Base-by-base conservation (phyloP, 2,329 filamentous ascomycete genomes). In the Ophiocordyceps camponoti-floridani region DNA sequence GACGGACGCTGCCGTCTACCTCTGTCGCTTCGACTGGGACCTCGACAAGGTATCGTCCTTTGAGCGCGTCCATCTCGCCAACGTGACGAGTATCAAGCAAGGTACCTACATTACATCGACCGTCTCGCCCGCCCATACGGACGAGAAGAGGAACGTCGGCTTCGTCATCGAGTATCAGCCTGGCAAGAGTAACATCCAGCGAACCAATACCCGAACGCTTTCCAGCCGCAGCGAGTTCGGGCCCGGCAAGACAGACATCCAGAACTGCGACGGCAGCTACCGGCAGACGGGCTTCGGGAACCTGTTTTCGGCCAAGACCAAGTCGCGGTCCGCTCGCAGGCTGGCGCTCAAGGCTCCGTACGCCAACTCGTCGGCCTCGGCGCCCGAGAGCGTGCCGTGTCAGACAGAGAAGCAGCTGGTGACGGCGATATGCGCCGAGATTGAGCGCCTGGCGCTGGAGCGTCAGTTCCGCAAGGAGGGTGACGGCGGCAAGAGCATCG, bases 1-100 rank as follows among this genome's bases (percentile, higher is more conserved):
- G 30, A 96, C 91, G 0, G 82, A 94, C 50, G 70, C 72, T 0
- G 89, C 87, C 0, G 60, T 96, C 3, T 96, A 96, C 57, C 78
- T 85, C 48, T 95, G 88, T 59, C 78, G 84, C 13, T 88, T 96
- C 53, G 87, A 96, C 61, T 96, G 89, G 87, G 83, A 84, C 49
- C 80, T 87, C 8, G 91, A 96, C 63, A 96, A 96, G 58, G 84
- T 98, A 1, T 81, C 82, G 12, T 87, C 83, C 0, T 96, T 95
- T 59, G 88, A 96, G 62, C 73, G 88, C 8, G 78, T 95, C 13
- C 79, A 83, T 47, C 69, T 96, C 8, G 70, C 74, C 18, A 83
- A 85, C 46, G 67, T 98, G 33, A 71, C 73, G 1, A 70, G 72
- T 23, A 76, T 98, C 52, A 79, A 79, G 55, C 75, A 80, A 48